Conservation (phyloP, 2,329 filamentous ascomycete species). For the Xylariales sp. region DNA sequence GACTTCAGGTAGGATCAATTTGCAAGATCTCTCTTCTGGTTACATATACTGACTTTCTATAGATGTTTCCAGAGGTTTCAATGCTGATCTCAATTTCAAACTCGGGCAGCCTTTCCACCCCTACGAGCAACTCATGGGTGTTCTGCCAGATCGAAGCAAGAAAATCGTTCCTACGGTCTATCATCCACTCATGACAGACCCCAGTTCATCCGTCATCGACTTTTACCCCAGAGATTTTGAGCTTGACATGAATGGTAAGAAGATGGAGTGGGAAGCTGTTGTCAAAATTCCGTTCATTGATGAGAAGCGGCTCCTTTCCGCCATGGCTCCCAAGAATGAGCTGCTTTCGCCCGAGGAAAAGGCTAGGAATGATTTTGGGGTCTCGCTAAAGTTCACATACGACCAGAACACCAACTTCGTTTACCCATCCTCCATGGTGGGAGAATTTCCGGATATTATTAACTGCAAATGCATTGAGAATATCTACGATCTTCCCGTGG, state of each 20-base stretch:
- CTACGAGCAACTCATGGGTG: slow-evolving; percentile 96
- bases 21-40: not conserved
- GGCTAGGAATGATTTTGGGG: slow-evolving; percentile 82
- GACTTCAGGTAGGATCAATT: slow-evolving; percentile 64
- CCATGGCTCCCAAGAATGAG: slow-evolving; percentile 81
- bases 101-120: slow-evolving; percentile 93
- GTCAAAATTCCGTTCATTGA: slow-evolving; percentile 99
- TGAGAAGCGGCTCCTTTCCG: slow-evolving; percentile 75
- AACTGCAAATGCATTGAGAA: slow-evolving; percentile 92
- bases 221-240: slow-evolving; percentile 98
- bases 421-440: slow-evolving; percentile 83
- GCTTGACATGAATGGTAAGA: slow-evolving; percentile 99
- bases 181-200: slow-evolving; percentile 87
- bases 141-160: slow-evolving; percentile 94
- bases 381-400: slow-evolving; percentile 89
- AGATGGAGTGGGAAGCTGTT: slow-evolving; percentile 99
- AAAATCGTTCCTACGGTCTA: slow-evolving; percentile 86
- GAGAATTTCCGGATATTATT: slow-evolving; percentile 83
- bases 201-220: slow-evolving; percentile 88
- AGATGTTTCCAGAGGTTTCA: slow-evolving; percentile 85
- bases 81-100: slow-evolving; percentile 84
- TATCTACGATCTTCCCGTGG: slow-evolving; percentile 87
- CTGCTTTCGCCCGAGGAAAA: slow-evolving; percentile 75
- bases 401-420: slow-evolving; percentile 69
- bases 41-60: slow-evolving; percentile 17